Conservation (phyloP, 306 rosid species). For the Vigna unguiculata region DNA sequence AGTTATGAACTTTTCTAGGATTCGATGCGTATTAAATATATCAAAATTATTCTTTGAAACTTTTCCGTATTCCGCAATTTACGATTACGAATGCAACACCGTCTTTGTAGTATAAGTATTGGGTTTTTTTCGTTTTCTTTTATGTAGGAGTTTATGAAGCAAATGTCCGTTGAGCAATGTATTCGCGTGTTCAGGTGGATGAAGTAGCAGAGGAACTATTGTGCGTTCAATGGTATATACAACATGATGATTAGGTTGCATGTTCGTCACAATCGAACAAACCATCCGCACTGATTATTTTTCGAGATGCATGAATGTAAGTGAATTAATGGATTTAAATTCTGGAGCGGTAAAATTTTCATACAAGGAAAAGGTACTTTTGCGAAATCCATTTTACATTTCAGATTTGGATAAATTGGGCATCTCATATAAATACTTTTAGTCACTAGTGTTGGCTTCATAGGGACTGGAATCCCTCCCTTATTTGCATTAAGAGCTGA, state of each 20-base stretch:
- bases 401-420: too few relatives aligned
- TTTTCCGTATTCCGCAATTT: conserved; percentile 48
- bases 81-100: neutral
- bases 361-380: too few relatives aligned
- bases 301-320: conserved; percentile 96
- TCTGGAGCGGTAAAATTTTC: neutral
- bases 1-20: too few relatives aligned
- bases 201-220: conserved; percentile 77
- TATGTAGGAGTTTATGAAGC: conserved; percentile 71
- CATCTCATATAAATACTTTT: too few relatives aligned
- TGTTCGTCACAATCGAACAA: conserved; percentile 76
- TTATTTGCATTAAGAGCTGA: too few relatives aligned
- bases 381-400: too few relatives aligned
- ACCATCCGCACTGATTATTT: conserved; percentile 91
- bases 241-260: conserved; percentile 89
- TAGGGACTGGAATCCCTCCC: too few relatives aligned
- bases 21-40: too few relatives aligned
- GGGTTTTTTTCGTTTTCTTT: conserved; percentile 28
- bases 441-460: too few relatives aligned
- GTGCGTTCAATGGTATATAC: conserved; percentile 87
- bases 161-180: conserved; percentile 81
- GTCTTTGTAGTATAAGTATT: neutral
- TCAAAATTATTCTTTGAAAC: too few relatives aligned
- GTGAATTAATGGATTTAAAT: conserved; percentile 23
- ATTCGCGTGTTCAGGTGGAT: conserved; percentile 77